A percentile compares a stretch with the other conserved stretches of the same genome.
Conservation (phyloP, 768 basidiomycete genomes). For the Lactarius indigo region DNA sequence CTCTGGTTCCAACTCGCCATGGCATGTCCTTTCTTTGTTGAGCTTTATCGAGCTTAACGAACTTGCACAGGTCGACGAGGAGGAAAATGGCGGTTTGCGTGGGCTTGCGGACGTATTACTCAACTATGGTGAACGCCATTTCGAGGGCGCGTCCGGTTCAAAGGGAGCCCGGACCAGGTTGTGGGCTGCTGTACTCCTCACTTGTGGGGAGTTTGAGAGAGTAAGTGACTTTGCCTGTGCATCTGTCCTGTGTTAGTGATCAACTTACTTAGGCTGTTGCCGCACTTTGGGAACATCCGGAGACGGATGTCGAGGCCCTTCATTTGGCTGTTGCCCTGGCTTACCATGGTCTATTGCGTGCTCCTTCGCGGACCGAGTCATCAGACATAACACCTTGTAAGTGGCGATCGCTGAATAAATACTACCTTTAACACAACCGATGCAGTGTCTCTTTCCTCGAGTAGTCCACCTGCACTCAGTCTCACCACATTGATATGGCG, state of each 20-base stretch:
- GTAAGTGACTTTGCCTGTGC: conserved; percentile 40
- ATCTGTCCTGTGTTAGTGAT: not conserved
- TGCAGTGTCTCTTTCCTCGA: conserved; percentile 69
- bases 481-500: conserved; percentile 86
- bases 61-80: conserved; percentile 63
- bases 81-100: conserved; percentile 73
- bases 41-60: not conserved
- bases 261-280: conserved; percentile 69
- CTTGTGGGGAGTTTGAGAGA: conserved; percentile 93
- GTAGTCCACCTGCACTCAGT: conserved; percentile 67
- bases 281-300: conserved; percentile 80
- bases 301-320: conserved; percentile 89
- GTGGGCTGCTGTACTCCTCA: conserved; percentile 81
- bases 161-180: conserved; percentile 57
- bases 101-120: conserved; percentile 71
- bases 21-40: conserved; percentile 39
- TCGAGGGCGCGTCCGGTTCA: conserved; percentile 63
- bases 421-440: not conserved
- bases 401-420: conserved; percentile 21
- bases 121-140: conserved; percentile 79
- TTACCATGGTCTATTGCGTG: conserved; percentile 88
- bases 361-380: conserved; percentile 76
- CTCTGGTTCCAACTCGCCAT: conserved; percentile 95
- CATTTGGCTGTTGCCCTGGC: conserved; percentile 89
- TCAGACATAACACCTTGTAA: conserved; percentile 81